Base-by-base conservation (phyloP, 352 stramenopile genomes). In the Phytophthora pisi region DNA sequence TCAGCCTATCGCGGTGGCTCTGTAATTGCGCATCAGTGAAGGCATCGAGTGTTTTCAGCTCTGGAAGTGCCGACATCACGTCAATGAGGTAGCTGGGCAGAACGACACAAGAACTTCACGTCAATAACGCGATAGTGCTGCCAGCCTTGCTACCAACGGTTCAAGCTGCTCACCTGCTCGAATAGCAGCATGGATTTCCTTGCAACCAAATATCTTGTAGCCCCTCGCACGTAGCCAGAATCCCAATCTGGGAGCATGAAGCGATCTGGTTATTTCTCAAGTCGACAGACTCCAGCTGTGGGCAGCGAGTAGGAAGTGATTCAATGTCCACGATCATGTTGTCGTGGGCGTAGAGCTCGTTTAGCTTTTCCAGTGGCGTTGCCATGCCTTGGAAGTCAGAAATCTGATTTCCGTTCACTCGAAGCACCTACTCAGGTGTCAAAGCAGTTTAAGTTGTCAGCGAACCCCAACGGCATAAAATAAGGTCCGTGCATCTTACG, bases 231-330 rank as follows among this genome's bases (percentile, higher is more conserved):
- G 62, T 70, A 9, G 34, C 31, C 23, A 91, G 68, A 9, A 36
- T 18, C 1, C 31, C 55, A 20, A 79, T 40, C 5, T 87, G 63
- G 2, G 64, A 66, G 6, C 51, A 66, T 0, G 60, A 45, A 0
- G 63, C 66, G n/a, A 93, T 57, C 3, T 67, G 64, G 50, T 92
- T 93, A 68, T 83, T 89, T 31, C 84, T 73, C 0, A 92, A 26
- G 62, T 93, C 84, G n/a, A 93, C 50, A n/a, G 83, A 90, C 62
- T 93, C 86, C 1, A 93, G 70, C 31, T 77, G 64, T 26, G 78
- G 65, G n/a, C 71, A 91, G 13, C 66, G 72, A 4, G 57, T 66
- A 3, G 75, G 63, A 10, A 84, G 49, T 4, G 51, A 16, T 0
- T 66, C 62, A 6, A 89, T 30, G 45, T 89, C 70, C 7, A 45